Evolutionary conservation across 306 rosid species (phyloP), one percentile per base, ranked within the genome.

Genomic region (Citrullus amarus): DNA sequence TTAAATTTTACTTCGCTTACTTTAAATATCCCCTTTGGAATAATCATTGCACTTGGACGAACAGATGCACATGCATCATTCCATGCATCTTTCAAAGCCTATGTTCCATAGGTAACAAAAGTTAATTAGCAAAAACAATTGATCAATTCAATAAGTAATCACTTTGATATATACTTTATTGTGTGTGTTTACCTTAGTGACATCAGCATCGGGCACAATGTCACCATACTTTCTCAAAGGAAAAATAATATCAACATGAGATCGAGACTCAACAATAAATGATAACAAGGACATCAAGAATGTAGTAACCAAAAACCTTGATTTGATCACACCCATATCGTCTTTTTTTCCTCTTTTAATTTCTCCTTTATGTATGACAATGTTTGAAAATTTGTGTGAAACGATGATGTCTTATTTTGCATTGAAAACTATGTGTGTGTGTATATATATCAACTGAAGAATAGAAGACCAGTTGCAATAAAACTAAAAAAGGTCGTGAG

Each of bases 181-280:
- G 14, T 9, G 0, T 25, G 28, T 4, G 1, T 28, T 61, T 81
- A 84, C 87, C 84, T 55, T 12, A 0, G 75, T 65, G 2, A 73
- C 20, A 43, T 84, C 87, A 5, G 15, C 17, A 8, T 39, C 53
- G 11, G 69, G 8, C 6, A 51, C 56, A 41, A 70, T 43, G 34
- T 54, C 84, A 30, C 84, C 84, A 36, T 71, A 86, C 4, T 34
- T 67, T 2, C 57, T 55, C 17, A 85, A 41, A 8, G 80, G 68
- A 9, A 67, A 80, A 25, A 59, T 11, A 22, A 8, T 6, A 58
- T 25, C 34, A 17, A 5, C 56, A 51, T 6, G 17, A 51, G 18
- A 51, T 51, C 18, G n/a, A 51, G 56, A 3, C 12, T 46, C 51
- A 7, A 46, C 14, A 11, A 14, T 46, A 46, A 11, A 11, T 6